Conservation (phyloP, 2,329 filamentous ascomycete genomes). For the Xenoacremonium recifei region DNA sequence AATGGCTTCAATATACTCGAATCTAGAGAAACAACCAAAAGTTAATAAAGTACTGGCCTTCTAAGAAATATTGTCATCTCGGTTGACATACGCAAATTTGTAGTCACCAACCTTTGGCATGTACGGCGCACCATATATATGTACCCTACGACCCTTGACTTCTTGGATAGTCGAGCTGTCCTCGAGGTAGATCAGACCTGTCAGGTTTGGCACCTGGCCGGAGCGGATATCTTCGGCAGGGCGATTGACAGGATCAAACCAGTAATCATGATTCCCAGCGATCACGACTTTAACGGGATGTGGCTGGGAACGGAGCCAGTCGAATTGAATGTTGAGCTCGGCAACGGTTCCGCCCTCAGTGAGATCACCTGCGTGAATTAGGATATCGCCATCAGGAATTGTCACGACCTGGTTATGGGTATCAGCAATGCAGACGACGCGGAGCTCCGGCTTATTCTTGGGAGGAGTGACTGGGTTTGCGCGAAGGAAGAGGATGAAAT, state of each 20-base stretch:
- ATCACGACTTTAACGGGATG: conserved; percentile 43
- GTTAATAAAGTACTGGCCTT: too few relatives aligned
- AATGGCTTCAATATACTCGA: conserved; percentile 66
- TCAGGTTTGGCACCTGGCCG: conserved; percentile 60
- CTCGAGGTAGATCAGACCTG: conserved; percentile 72
- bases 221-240: conserved; percentile 52
- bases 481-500: too few relatives aligned
- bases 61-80: too few relatives aligned
- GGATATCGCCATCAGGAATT: conserved; percentile 43
- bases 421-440: conserved; percentile 44
- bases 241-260: conserved; percentile 44
- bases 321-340: conserved; percentile 36
- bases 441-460: too few relatives aligned
- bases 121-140: conserved; percentile 77
- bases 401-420: conserved; percentile 39
- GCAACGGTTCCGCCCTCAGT: conserved; percentile 39
- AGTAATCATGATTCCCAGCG: conserved; percentile 44
- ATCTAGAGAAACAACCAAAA: too few relatives aligned
- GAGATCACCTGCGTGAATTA: conserved; percentile 48
- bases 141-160: conserved; percentile 54
- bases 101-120: conserved; percentile 71
- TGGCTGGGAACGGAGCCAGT: conserved; percentile 38
- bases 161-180: conserved; percentile 62
- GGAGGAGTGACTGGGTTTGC: too few relatives aligned
- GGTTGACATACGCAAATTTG: conserved; percentile 65